phyloP scores from a whole-genome alignment of 1,284 basidiomycete genomes.

The Moesziomyces sp. region DNA sequence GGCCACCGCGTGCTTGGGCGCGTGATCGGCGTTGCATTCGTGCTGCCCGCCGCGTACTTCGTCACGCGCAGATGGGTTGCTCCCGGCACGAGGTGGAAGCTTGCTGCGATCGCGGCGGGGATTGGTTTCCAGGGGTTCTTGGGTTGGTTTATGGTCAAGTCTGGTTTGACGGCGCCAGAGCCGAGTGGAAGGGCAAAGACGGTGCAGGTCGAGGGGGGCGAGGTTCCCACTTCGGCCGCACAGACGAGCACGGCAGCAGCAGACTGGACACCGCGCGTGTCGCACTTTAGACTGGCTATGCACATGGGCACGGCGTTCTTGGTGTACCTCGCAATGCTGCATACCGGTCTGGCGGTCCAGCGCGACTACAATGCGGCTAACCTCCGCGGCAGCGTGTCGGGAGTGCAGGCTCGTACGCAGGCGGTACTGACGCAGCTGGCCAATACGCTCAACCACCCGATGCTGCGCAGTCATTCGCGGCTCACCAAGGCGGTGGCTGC shows the following conservation, averaged over 20 bases:
- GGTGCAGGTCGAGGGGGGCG: constrained; percentile 1
- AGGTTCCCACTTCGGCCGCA: constrained; percentile 21
- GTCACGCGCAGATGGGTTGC: constrained; percentile 28
- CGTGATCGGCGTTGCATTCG: constrained; percentile 77
- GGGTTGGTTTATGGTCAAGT: constrained; percentile 99
- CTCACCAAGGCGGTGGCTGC: constrained; percentile 46
- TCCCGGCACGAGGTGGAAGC: constrained; percentile 72
- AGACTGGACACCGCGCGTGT: constrained; percentile 78
- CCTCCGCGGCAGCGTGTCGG: constrained; percentile 49
- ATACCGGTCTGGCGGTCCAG: constrained; percentile 80
- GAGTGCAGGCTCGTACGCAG: constrained; percentile 8
- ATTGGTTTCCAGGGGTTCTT: constrained; percentile 90
- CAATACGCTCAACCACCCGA: constrained; percentile 45
- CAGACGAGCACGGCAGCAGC: constrained; percentile 26
- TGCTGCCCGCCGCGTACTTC: constrained; percentile 63
- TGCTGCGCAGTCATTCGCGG: constrained; percentile 44
- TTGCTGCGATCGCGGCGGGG: constrained; percentile 79
- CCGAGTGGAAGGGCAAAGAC: constrained; percentile 29
- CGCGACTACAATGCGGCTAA: constrained; percentile 80
- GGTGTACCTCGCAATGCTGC: constrained; percentile 90
- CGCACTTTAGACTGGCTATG: constrained; percentile 93
- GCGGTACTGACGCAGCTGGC: constrained; percentile 23
- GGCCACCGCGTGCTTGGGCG: constrained; percentile 92
- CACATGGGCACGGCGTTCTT: constrained; percentile 90
- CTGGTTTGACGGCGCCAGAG: constrained; percentile 75